Base-by-base conservation (phyloP, 495 filamentous ascomycete genomes). In the Umbilicaria muhlenbergii region DNA sequence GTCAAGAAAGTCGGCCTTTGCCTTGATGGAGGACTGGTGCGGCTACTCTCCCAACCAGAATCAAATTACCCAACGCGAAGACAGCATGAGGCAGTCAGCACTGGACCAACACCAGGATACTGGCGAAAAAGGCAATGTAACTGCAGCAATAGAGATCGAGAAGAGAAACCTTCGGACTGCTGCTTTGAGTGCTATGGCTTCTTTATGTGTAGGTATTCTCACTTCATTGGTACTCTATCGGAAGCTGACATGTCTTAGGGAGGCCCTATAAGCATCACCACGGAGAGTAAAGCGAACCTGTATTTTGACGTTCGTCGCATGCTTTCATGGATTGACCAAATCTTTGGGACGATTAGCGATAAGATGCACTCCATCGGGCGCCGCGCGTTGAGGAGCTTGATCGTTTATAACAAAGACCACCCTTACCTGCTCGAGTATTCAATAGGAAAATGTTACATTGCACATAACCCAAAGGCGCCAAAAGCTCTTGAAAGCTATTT, bases 11-110 rank as follows among this genome's bases (percentile, higher is more conserved):
- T 94, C 91, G 10, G 77, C 87, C 5, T 98, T 96, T 55, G 79
- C 88, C 5, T 62, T 96, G 31, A 96, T 98, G 87, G 89, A 96
- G 57, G 89, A 96, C 44, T 98, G 91, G 91, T 96, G 92, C 63
- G 91, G 92, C 0, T 92, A 91, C 58, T 93, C 91, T 0, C 86
- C 91, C 5, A 94, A 95, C 57, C 87, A 88, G 54, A 62, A 65
- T 31, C 81, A 87, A 45, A 84, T 93, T 32, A 74, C 77, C 13
- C 76, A 83, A 45, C 70, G 86, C 43, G 91, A 95, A 66, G 82
- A 93, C 42, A 80, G 71, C 37, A 92, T 95, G 83, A 69, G 83
- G 46, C 81, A 86, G 51, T 81, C 80, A 16, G 68, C 86, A 38
- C 75, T 91, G 24, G 63, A 73, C n/a, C 71, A 75, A 12, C 71